Base-by-base conservation (phyloP, 1,284 basidiomycete species). In the Spongispora temasekensis region DNA sequence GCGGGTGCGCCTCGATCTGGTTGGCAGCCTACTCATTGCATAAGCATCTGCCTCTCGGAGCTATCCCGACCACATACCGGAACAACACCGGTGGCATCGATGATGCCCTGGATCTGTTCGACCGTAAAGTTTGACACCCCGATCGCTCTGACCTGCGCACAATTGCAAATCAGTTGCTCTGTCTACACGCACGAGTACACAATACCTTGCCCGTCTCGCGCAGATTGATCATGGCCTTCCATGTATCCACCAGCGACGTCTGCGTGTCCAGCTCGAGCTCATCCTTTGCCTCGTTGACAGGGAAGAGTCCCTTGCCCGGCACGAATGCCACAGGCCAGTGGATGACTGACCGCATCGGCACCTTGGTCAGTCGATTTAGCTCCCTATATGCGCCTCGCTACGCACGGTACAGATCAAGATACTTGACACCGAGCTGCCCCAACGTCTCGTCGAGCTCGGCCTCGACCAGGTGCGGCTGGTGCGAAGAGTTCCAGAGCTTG, bases 301-400 rank as follows among this genome's bases (percentile, higher is more conserved):
- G 91, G 66, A 81, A 75, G 50, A 90, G 77, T 27, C 82, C 86
- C 55, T 83, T 79, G 19, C 87, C 90, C 2, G 86, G 81, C 23
- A 73, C 75, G 75, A 95, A 91, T 1, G 91, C 83, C 37, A 93
- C 86, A 1, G 94, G 94, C 94, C 94, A 97, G 79, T 96, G 94
- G 62, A 96, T 80, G 53, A 94, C 89, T 90, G 68, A 9, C 37
- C 13, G 25, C 2, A 23, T 27, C 32, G n/a, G n/a, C n/a, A n/a
- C n/a, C n/a, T n/a, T 23, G 17, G 55, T 60, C 10, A 64, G 32
- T 21, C 30, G 31, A 42, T 21, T 28, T 19, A 7, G 52, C 40
- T 53, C 61, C 15, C 32, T 52, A 34, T 50, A 58, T 40, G 56
- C 28, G 48, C 15, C 42, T 17, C 32, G 10, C 25, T 25, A 76